These are phyloP conservation scores for Phytophthora citrophthora DNA, from an alignment of 352 stramenopile genomes.

Conservation along the genomic window DNA sequence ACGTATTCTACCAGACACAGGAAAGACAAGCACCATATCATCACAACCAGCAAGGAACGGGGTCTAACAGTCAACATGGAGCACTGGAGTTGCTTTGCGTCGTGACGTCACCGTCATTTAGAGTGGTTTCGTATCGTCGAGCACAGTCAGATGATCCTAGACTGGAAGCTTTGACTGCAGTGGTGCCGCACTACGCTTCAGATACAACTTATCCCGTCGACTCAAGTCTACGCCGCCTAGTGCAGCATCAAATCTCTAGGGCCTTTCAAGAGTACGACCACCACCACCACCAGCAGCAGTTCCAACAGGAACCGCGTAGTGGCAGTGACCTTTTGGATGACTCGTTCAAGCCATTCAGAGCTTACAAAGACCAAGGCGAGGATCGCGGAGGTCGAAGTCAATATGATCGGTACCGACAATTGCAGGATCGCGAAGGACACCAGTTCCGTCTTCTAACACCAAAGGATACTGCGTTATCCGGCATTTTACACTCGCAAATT, in stretches of 20 bases:
- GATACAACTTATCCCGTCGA: conserved; percentile 18
- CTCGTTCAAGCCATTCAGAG: not conserved
- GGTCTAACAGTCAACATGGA: no score
- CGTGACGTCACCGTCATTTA: conserved; percentile 48
- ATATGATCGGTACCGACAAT: conserved; percentile 23
- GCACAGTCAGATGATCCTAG: conserved; percentile 21
- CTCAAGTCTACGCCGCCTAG: conserved; percentile 31
- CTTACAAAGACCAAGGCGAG: not conserved
- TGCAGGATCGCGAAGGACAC: conserved; percentile 35
- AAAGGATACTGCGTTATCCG: conserved; percentile 11
- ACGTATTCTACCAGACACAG: conserved; percentile 42
- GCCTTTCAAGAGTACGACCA: conserved; percentile 49
- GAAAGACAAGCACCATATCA: not conserved
- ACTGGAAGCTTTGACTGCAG: conserved; percentile 7
- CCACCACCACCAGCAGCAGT: conserved; percentile 11
- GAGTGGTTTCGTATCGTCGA: conserved; percentile 50
- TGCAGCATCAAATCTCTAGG: conserved; percentile 46
- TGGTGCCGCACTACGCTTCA: conserved; percentile 28
- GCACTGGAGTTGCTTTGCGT: conserved; percentile 37
- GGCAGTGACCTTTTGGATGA: conserved; percentile 3
- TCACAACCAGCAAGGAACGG: no score
- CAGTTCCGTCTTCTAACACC: conserved; percentile 17
- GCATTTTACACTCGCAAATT: not conserved
- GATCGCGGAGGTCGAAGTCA: not conserved
- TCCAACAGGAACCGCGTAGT: no score